Evolutionary conservation across 345 rosid genomes (phyloP).

Genomic region (Euphorbia tirucalli): DNA sequence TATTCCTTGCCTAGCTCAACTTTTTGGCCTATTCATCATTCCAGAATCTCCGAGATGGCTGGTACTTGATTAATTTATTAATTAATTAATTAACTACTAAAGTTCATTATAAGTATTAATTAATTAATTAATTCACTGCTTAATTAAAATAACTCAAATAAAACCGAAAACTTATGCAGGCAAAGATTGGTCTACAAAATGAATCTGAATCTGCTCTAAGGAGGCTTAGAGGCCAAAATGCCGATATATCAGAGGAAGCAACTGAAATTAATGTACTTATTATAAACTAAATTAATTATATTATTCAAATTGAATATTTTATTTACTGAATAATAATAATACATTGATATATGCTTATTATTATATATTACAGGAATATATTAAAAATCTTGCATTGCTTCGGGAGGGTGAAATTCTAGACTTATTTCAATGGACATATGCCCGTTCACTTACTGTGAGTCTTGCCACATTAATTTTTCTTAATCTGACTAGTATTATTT

Average conservation of each 20-base stretch:
- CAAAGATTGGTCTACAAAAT: constrained; percentile 36
- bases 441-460: constrained; percentile 31
- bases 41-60: constrained; percentile 58
- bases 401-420: constrained; percentile 27
- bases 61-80: constrained; percentile 19
- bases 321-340: too few relatives aligned
- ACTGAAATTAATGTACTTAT: constrained; percentile 44
- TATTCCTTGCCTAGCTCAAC: constrained; percentile 31
- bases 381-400: constrained; percentile 24
- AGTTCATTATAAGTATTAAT: too few relatives aligned
- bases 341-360: background rate
- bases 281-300: background rate
- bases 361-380: constrained; percentile 37
- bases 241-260: constrained; percentile 53
- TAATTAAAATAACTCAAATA: background rate
- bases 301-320: too few relatives aligned
- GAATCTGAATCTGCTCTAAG: constrained; percentile 50
- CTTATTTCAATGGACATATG: constrained; percentile 33
- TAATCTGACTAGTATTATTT: too few relatives aligned
- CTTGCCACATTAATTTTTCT: background rate
- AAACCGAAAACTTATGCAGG: constrained; percentile 24
- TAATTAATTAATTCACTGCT: too few relatives aligned
- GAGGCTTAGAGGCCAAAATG: constrained; percentile 46
- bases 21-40: constrained; percentile 37
- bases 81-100: too few relatives aligned